Base-by-base conservation (phyloP, 192 early-diverging fungal species). In the Entomortierella beljakovae region DNA sequence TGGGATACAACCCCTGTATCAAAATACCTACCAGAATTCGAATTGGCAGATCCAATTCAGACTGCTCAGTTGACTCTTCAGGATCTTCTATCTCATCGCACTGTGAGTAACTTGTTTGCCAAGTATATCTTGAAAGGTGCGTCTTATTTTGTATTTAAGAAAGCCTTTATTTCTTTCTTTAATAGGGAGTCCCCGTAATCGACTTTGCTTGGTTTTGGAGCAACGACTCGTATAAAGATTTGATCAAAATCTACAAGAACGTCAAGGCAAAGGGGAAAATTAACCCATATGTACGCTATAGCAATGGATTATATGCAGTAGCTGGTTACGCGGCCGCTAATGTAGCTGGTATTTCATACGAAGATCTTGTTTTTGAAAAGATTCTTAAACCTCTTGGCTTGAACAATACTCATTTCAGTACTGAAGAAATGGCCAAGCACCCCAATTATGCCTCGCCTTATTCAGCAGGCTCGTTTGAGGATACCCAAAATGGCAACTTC, bases 31-130 rank as follows among this genome's bases (percentile, higher is more conserved):
- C 70, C 70, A 2, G 61, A 63, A n/a, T 26, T 40, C 15, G 32
- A 64, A 61, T 25, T 56, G 13, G 46, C 22, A 25, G 59, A 70
- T 23, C 70, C 70, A 2, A 8, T 64, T 4, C 33, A 51, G 40
- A 71, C 70, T 15, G 56, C 70, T 54, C 48, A 71, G 29, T 22
- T 71, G 43, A 71, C 70, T n/a, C 56, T 71, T 13, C 2, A 28
- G 11, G 70, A 71, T 26, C 50, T 50, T 48, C 61, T 71, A 5
- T 71, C 70, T 15, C 70, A 71, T 48, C 70, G 70, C 31, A 55
- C 70, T 15, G 70, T 71, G n/a, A n/a, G n/a, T n/a, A n/a, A n/a
- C n/a, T n/a, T n/a, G n/a, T n/a, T n/a, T n/a, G n/a, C n/a, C n/a
- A n/a, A n/a, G n/a, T 43, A 43, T 13, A 13, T 43, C 9, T 43